These are phyloP conservation scores for Besnoitia besnoiti DNA, from an alignment of 169 alveolate genomes.

Conservation along the genomic window DNA sequence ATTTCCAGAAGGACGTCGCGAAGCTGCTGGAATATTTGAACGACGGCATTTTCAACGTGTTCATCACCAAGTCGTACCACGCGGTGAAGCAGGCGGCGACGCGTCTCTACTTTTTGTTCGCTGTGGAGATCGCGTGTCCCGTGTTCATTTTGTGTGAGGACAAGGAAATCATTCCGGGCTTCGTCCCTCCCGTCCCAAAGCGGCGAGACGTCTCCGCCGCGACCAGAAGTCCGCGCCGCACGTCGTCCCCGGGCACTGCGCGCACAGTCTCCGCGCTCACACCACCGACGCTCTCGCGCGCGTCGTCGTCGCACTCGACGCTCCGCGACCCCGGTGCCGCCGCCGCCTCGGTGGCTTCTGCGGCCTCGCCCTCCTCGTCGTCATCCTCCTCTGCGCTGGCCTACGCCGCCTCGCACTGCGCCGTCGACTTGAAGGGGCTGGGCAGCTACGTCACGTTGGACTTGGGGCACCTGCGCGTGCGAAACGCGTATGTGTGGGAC, in stretches of 20 bases:
- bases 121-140: conserved; percentile 75
- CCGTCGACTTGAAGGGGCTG: conserved; percentile 72
- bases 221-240: background rate
- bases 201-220: background rate
- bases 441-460: conserved; percentile 76
- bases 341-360: background rate
- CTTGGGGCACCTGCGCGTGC: conserved; percentile 74
- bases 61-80: conserved; percentile 81
- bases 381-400: background rate
- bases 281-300: background rate
- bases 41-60: conserved; percentile 85
- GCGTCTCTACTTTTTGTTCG: conserved; percentile 72
- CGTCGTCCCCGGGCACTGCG: background rate
- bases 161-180: conserved; percentile 72
- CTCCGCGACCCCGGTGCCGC: background rate
- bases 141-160: conserved; percentile 75
- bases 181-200: conserved; percentile 17
- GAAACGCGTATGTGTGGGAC: conserved; percentile 70
- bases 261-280: background rate
- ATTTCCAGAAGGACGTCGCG: conserved; percentile 80
- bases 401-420: conserved; percentile 31
- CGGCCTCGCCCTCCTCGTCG: background rate
- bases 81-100: conserved; percentile 86
- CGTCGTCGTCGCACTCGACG: background rate
- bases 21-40: conserved; percentile 81